These are phyloP conservation scores for Pichia norvegensis DNA, from an alignment of 1,139 yeast genomes.

Conservation along the genomic window DNA sequence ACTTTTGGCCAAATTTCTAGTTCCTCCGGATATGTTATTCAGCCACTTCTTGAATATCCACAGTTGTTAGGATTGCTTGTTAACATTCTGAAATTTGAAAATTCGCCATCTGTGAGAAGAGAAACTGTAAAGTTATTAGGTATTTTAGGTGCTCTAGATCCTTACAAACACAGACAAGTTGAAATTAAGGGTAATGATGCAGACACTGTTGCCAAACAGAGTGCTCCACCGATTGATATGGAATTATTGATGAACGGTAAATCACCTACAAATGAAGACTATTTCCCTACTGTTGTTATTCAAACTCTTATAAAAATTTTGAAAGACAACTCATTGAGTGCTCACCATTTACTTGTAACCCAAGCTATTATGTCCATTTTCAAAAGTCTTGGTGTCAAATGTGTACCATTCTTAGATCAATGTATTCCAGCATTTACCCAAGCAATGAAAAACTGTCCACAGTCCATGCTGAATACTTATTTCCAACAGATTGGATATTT, in stretches of 20 bases:
- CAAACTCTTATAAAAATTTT: conserved; percentile 74
- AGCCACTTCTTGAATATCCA: conserved; percentile 87
- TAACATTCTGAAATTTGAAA: conserved; percentile 72
- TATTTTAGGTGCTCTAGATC: conserved; percentile 92
- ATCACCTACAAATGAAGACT: conserved; percentile 90
- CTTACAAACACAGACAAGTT: conserved; percentile 88
- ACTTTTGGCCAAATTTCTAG: conserved; percentile 85
- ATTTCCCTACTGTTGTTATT: conserved; percentile 92
- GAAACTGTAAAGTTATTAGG: conserved; percentile 88
- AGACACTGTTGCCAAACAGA: conserved; percentile 63
- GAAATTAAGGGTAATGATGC: conserved; percentile 60
- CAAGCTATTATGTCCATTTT: conserved; percentile 89
- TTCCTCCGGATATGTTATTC: conserved; percentile 90
- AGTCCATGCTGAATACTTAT: conserved; percentile 76
- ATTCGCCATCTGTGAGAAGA: conserved; percentile 63
- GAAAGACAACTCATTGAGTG: conserved; percentile 74
- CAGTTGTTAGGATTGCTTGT: conserved; percentile 76
- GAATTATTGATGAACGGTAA: conserved; percentile 86
- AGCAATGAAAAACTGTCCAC: conserved; percentile 81
- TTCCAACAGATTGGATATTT: conserved; percentile 82
- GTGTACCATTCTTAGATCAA: conserved; percentile 79
- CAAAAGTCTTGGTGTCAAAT: conserved; percentile 78
- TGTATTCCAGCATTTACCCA: conserved; percentile 81
- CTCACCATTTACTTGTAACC: conserved; percentile 84
- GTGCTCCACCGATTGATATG: conserved; percentile 85